These are phyloP conservation scores for Geosiphon pyriformis DNA, from an alignment of 192 early-diverging fungal species.

Conservation along the genomic window DNA sequence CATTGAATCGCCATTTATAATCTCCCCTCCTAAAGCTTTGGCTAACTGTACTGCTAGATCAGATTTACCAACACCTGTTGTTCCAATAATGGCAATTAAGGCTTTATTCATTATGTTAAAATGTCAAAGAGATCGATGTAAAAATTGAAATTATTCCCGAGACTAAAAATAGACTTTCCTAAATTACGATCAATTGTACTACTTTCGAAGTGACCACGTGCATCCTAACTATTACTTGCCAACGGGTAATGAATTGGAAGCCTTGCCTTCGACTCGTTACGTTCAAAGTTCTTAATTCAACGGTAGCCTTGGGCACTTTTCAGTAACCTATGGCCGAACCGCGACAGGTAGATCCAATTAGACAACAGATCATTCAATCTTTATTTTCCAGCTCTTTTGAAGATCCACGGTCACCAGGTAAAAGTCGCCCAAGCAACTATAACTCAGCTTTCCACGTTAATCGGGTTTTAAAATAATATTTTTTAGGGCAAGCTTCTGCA, in stretches of 20 bases:
- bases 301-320: too few relatives aligned
- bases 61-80: conserved; percentile 98
- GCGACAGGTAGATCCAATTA: conserved; percentile 10
- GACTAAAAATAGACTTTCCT: neutral
- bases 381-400: conserved; percentile 1
- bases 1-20: conserved; percentile 94
- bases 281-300: too few relatives aligned
- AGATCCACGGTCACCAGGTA: conserved; percentile 8
- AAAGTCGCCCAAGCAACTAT: neutral
- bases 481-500: neutral
- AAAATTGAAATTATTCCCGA: neutral
- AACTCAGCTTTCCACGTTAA: neutral
- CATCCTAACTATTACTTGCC: neutral
- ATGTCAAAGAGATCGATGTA: neutral
- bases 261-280: too few relatives aligned
- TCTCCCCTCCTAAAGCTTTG: conserved; percentile 72
- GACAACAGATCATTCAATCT: conserved; percentile 19
- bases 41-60: conserved; percentile 85
- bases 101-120: conserved; percentile 29
- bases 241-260: too few relatives aligned
- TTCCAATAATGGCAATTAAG: conserved; percentile 68
- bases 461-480: neutral
- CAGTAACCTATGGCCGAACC: conserved; percentile 20
- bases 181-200: neutral
- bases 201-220: neutral